Conservation (phyloP, 2,329 filamentous ascomycete species). For the Aphanoascus verrucosus region DNA sequence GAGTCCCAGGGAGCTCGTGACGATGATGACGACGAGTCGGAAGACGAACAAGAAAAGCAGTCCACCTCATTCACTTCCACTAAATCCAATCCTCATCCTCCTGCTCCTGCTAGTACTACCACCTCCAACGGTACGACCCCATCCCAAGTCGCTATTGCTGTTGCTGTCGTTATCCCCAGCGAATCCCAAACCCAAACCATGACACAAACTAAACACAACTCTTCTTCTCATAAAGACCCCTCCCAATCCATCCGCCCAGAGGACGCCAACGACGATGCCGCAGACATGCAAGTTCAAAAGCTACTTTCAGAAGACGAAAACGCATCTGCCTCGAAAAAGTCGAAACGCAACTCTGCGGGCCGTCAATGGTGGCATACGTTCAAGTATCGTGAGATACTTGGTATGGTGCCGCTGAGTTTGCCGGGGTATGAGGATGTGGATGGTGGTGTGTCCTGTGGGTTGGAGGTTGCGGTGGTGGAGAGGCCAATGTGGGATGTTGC, state of each 20-base stretch:
- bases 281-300: not conserved
- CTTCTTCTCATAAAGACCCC: not conserved
- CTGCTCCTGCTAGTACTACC: not conserved
- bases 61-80: not conserved
- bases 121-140: slow-evolving; percentile 11
- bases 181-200: no score
- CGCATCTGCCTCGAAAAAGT: not conserved
- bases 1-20: not conserved
- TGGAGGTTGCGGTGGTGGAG: slow-evolving; percentile 81
- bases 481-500: slow-evolving; percentile 74
- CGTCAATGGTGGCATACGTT: slow-evolving; percentile 63
- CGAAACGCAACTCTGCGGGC: slow-evolving; percentile 14
- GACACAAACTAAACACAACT: slow-evolving; percentile 5
- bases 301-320: not conserved
- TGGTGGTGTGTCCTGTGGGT: slow-evolving; percentile 18
- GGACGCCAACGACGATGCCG: not conserved
- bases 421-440: slow-evolving; percentile 15
- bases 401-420: slow-evolving; percentile 47
- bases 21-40: not conserved
- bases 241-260: not conserved
- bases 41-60: not conserved
- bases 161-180: slow-evolving; percentile 17
- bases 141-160: slow-evolving; percentile 12
- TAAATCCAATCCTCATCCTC: not conserved
- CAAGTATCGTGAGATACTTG: slow-evolving; percentile 90